phyloP scores from a whole-genome alignment of 2,329 filamentous ascomycete species.

The Pestalotiopsis sp. region DNA sequence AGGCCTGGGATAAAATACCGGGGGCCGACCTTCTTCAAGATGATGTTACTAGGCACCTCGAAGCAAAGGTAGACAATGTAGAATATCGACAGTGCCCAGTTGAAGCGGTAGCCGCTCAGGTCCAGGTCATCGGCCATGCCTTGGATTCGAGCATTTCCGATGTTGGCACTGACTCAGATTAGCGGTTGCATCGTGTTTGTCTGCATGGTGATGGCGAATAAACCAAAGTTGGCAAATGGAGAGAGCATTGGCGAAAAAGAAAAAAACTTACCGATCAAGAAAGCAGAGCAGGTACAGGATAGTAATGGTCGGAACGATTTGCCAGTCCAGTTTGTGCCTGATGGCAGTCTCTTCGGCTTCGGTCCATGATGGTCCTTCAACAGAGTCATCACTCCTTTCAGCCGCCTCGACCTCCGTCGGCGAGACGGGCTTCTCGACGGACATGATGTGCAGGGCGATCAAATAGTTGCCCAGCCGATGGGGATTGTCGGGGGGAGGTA shows the following conservation, averaged over 20 bases:
- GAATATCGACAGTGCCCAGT: conserved; percentile 60
- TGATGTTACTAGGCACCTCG: conserved; percentile 58
- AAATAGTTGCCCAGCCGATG: neutral
- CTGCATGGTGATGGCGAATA: neutral
- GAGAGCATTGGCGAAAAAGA: neutral
- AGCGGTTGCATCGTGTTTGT: too few relatives aligned
- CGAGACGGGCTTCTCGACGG: conserved; percentile 22
- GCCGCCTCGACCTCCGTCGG: conserved; percentile 24
- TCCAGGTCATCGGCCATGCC: conserved; percentile 54
- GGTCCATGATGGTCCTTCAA: conserved; percentile 45
- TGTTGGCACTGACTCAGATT: conserved; percentile 35
- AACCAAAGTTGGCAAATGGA: neutral
- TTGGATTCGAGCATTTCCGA: conserved; percentile 59
- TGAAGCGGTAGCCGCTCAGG: conserved; percentile 53
- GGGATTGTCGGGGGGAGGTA: too few relatives aligned
- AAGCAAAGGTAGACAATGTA: conserved; percentile 59
- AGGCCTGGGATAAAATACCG: conserved; percentile 56
- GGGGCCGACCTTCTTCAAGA: conserved; percentile 56
- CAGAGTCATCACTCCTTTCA: conserved; percentile 28
- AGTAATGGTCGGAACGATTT: conserved; percentile 54
- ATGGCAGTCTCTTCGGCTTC: conserved; percentile 50
- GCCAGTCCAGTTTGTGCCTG: conserved; percentile 54
- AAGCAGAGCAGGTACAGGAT: conserved; percentile 57
- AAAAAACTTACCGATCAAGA: conserved; percentile 36
- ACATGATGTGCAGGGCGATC: conserved; percentile 53